Conservation (phyloP, 371 early-diverging fungal genomes). For the Circinella umbellata region DNA sequence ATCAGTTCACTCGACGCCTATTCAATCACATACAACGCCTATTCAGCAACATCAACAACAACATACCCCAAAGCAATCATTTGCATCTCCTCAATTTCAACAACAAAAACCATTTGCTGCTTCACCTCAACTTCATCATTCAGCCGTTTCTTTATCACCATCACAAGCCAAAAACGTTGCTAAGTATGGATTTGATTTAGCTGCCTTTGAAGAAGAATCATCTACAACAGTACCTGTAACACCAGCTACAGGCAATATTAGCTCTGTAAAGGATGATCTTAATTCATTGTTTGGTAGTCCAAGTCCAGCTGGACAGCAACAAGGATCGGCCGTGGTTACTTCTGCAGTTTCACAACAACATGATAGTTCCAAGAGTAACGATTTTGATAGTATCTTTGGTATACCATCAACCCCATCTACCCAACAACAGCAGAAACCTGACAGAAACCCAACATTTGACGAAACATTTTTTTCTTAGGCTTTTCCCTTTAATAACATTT, state of each 20-base stretch:
- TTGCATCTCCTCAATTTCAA: neutral
- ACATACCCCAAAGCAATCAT: neutral
- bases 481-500: neutral
- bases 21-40: neutral
- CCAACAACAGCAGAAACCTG: constrained; percentile 8
- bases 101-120: constrained; percentile 1
- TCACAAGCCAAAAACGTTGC: constrained; percentile 30
- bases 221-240: constrained; percentile 9
- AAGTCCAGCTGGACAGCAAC: neutral
- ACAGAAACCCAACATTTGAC: constrained; percentile 26
- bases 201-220: constrained; percentile 40
- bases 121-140: neutral
- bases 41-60: constrained; percentile 3
- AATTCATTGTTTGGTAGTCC: constrained; percentile 39
- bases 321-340: neutral
- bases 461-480: constrained; percentile 28
- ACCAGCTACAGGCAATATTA: constrained; percentile 1
- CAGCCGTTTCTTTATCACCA: constrained; percentile 16
- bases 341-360: constrained; percentile 3
- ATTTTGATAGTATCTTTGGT: constrained; percentile 25
- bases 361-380: neutral
- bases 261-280: constrained; percentile 42
- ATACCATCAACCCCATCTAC: constrained; percentile 11
- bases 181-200: constrained; percentile 53
- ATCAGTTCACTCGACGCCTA: neutral